Evolutionary conservation across 2,329 filamentous ascomycete species (phyloP), one percentile per base, ranked within the genome.

Genomic region (Stachybotrys echinatus): DNA sequence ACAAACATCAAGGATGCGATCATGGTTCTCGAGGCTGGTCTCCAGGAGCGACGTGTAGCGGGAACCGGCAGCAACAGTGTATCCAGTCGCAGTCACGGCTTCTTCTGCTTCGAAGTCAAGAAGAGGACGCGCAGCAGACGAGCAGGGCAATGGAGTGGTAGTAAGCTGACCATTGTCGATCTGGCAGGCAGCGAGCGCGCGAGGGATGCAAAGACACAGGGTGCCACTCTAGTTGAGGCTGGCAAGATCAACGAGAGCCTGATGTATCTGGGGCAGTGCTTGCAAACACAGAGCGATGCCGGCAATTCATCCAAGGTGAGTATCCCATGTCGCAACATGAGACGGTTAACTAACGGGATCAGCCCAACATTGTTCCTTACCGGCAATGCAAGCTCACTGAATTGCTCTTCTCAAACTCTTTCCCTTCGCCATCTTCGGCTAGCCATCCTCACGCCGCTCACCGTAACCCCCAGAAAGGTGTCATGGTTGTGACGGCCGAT

Each of bases 241-340:
- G 94, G 94, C 48, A 97, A 97, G 72, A 99, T 99, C 66, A 99
- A 99, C 63, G 92, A 96, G 68, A 95, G 89, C 63, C 74, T 99
- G 63, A 99, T 99, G 94, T 97, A 96, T 65, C 79, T 99, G 2
- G 94, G 94, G 0, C 94, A 97, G 64, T 99, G 94, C 65, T 79
- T 99, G 59, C 92, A 97, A 65, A 92, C 96, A 78, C 92, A 96
- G 66, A 92, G 87, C 52, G 89, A 92, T 59, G 79, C 85, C 27
- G 84, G 85, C 42, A 85, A 77, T 54, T 85, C 84, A 12, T 83
- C 79, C 63, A 92, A 89, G 80, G 88, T 89, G 75, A 44, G 64
- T 52, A 14, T 38, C 38, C 39, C 34, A 27, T n/a, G 40, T 19
- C 20, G 5, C 47, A 27, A 42, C 21, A 34, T 19, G 37, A 48